phyloP scores from a whole-genome alignment of 306 rosid species.

The Corylus heterophylla region DNA sequence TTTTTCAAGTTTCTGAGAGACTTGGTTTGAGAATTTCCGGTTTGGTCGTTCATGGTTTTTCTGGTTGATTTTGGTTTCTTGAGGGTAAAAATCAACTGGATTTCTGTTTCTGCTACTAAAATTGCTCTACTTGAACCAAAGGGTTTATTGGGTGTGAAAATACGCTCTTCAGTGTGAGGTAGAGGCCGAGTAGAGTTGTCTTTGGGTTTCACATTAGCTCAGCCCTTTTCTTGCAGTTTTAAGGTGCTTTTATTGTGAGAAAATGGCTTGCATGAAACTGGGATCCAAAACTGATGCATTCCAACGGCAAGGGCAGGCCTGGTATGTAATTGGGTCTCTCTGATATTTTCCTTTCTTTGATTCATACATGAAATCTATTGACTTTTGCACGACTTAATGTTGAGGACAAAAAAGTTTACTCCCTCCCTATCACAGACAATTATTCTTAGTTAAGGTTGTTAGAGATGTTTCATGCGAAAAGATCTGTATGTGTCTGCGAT shows the following conservation, averaged over 20 bases:
- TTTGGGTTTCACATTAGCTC: slow-evolving; percentile 15
- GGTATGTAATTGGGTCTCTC: slow-evolving; percentile 47
- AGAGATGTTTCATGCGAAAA: background rate
- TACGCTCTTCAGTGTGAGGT: background rate
- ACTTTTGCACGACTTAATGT: background rate
- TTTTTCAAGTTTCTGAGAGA: slow-evolving; percentile 21
- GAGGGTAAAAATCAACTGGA: slow-evolving; percentile 10
- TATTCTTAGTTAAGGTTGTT: background rate
- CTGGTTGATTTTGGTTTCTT: slow-evolving; percentile 23
- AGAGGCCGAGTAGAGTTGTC: slow-evolving; percentile 19
- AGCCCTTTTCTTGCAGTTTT: slow-evolving; percentile 18
- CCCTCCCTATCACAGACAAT: background rate
- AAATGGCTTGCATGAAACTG: slow-evolving; percentile 92
- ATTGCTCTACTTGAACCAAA: slow-evolving; percentile 31
- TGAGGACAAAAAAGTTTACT: background rate
- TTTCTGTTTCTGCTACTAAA: slow-evolving; percentile 11
- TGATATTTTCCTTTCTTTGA: background rate
- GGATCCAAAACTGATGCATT: slow-evolving; percentile 96
- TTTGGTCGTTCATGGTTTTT: slow-evolving; percentile 15
- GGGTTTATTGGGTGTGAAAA: background rate
- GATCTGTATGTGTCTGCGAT: background rate
- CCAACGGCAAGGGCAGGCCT: slow-evolving; percentile 97
- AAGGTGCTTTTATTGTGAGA: slow-evolving; percentile 13
- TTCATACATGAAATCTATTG: background rate
- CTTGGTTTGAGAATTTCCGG: slow-evolving; percentile 19